These are phyloP conservation scores for Podospora appendiculata DNA, from an alignment of 495 filamentous ascomycete species.

Conservation along the genomic window DNA sequence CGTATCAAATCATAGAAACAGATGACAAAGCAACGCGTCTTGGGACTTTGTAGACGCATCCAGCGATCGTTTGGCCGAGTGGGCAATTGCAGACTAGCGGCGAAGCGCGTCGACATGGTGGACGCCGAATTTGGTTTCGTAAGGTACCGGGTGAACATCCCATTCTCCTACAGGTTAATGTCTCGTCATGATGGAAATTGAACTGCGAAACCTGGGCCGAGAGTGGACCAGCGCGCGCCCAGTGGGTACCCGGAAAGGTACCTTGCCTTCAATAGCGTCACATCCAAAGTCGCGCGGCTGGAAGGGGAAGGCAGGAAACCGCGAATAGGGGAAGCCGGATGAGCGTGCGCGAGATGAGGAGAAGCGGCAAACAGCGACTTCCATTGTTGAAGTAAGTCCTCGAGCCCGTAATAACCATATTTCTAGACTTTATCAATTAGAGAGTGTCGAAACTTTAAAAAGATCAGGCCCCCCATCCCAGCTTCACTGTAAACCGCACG, in stretches of 20 bases:
- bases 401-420: too few relatives aligned
- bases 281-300: constrained; percentile 1
- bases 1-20: not conserved
- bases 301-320: constrained; percentile 9
- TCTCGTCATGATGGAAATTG: not conserved
- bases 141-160: not conserved
- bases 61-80: not conserved
- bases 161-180: too few relatives aligned
- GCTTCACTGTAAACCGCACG: too few relatives aligned
- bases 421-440: too few relatives aligned
- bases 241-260: constrained; percentile 10
- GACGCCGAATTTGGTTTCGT: not conserved
- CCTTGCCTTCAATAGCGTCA: constrained; percentile 7
- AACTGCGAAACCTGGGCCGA: constrained; percentile 11
- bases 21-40: not conserved
- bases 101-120: not conserved
- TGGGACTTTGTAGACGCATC: not conserved
- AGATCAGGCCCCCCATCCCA: too few relatives aligned
- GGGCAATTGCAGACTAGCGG: not conserved
- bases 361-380: not conserved
- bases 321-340: constrained; percentile 11
- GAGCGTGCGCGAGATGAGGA: not conserved
- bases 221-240: constrained; percentile 6
- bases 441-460: too few relatives aligned
- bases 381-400: too few relatives aligned